These are phyloP conservation scores for Ophiocytium majus DNA, from an alignment of 352 stramenopile genomes.

Conservation along the genomic window DNA sequence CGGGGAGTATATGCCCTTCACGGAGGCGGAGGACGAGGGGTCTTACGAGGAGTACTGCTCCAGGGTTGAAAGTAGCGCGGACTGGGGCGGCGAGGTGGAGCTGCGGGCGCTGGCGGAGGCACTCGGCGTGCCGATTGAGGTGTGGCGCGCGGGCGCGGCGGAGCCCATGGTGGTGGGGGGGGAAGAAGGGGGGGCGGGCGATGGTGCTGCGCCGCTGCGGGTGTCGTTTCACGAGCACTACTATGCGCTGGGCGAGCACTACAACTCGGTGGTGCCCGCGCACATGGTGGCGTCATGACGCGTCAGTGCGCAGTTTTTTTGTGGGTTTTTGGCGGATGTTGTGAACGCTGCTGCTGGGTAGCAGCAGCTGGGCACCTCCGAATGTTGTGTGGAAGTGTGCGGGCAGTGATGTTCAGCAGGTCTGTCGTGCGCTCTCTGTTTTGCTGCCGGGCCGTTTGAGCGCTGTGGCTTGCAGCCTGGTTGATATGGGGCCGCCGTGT, in stretches of 20 bases:
- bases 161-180: slow-evolving; percentile 86
- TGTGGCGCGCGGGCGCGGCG: slow-evolving; percentile 64
- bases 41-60: slow-evolving; percentile 84
- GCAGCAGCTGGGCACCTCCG: too few relatives aligned
- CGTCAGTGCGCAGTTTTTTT: too few relatives aligned
- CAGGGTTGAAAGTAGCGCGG: slow-evolving; percentile 77
- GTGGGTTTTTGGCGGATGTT: too few relatives aligned
- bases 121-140: background rate
- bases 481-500: too few relatives aligned
- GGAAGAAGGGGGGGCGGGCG: slow-evolving; percentile 74
- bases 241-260: slow-evolving; percentile 97
- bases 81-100: slow-evolving; percentile 96
- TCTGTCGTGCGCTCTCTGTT: too few relatives aligned
- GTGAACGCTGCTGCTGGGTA: too few relatives aligned
- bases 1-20: slow-evolving; percentile 86
- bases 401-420: too few relatives aligned
- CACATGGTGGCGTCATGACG: too few relatives aligned
- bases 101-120: slow-evolving; percentile 75
- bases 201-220: slow-evolving; percentile 71
- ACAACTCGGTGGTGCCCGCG: slow-evolving; percentile 87
- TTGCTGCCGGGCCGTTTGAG: too few relatives aligned
- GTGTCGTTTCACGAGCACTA: slow-evolving; percentile 95
- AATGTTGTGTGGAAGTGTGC: too few relatives aligned
- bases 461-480: too few relatives aligned
- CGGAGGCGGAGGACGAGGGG: slow-evolving; percentile 63